These are phyloP conservation scores for Pleurotus giganteus DNA, from an alignment of 768 basidiomycete genomes.

Conservation along the genomic window DNA sequence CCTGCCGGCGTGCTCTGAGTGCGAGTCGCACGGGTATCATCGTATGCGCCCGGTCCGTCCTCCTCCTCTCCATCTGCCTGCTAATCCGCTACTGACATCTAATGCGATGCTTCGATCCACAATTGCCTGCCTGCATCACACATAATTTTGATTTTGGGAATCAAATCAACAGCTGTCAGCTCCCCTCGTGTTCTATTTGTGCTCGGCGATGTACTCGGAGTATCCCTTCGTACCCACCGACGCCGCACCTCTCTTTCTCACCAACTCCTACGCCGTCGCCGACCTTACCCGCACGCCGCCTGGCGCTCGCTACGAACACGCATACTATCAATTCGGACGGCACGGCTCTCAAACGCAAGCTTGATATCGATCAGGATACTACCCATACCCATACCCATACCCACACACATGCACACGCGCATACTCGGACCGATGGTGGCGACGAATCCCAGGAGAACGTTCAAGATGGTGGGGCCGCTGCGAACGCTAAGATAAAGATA, in stretches of 20 bases:
- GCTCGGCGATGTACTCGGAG: conserved; percentile 41
- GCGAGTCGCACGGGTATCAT: neutral
- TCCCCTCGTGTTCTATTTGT: conserved; percentile 41
- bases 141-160: no score
- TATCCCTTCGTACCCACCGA: conserved; percentile 33
- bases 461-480: neutral
- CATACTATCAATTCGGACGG: conserved; percentile 23
- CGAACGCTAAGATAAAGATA: neutral
- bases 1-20: conserved; percentile 17
- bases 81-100: neutral
- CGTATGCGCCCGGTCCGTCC: conserved; percentile 13
- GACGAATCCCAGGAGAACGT: neutral
- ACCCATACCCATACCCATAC: no score
- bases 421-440: no score
- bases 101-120: neutral
- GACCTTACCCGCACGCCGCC: conserved; percentile 25
- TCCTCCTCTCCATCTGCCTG: neutral
- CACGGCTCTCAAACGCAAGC: neutral
- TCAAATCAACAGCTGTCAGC: conserved; percentile 39
- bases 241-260: conserved; percentile 37
- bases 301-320: conserved; percentile 26
- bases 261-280: conserved; percentile 32
- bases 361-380: neutral
- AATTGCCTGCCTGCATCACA: neutral
- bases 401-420: no score